Evolutionary conservation across 495 filamentous ascomycete species (phyloP).

Genomic region (Aspergillus hancockii): DNA sequence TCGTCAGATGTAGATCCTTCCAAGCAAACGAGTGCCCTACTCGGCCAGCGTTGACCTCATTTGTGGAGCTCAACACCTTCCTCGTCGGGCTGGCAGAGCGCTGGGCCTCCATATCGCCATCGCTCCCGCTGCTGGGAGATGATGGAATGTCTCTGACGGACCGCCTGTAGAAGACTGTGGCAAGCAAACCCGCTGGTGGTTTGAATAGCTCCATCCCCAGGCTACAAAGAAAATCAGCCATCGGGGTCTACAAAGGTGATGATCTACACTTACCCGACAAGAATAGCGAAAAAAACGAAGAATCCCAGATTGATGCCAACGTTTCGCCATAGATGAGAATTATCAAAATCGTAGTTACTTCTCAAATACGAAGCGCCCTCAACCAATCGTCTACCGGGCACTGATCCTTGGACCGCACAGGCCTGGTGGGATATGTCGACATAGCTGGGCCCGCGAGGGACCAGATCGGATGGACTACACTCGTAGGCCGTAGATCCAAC

Average conservation of each 20-base stretch:
- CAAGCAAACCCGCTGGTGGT: constrained; percentile 23
- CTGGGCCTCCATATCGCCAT: too few species aligned
- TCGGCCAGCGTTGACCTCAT: too few species aligned
- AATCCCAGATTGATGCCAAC: constrained; percentile 58
- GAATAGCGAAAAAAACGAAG: constrained; percentile 58
- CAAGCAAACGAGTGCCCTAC: too few species aligned
- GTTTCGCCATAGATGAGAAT: constrained; percentile 58
- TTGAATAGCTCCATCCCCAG: constrained; percentile 33
- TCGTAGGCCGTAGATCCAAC: constrained; percentile 29
- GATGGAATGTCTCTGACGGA: constrained; percentile 28
- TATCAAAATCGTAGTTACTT: constrained; percentile 45
- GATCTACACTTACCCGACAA: constrained; percentile 29
- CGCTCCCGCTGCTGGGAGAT: too few species aligned
- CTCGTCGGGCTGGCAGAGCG: too few species aligned
- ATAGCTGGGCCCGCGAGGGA: constrained; percentile 33
- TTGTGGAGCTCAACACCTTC: too few species aligned
- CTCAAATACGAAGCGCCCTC: constrained; percentile 46
- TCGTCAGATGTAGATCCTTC: too few species aligned
- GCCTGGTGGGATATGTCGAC: constrained; percentile 33
- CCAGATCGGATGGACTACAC: constrained; percentile 12
- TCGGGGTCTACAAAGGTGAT: neutral
- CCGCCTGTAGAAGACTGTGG: constrained; percentile 28
- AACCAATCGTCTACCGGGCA: constrained; percentile 42
- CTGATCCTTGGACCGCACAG: constrained; percentile 48
- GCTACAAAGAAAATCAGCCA: constrained; percentile 1